Evolutionary conservation across 192 early-diverging fungal genomes (phyloP).

Genomic region (Backusella liffmaniae): DNA sequence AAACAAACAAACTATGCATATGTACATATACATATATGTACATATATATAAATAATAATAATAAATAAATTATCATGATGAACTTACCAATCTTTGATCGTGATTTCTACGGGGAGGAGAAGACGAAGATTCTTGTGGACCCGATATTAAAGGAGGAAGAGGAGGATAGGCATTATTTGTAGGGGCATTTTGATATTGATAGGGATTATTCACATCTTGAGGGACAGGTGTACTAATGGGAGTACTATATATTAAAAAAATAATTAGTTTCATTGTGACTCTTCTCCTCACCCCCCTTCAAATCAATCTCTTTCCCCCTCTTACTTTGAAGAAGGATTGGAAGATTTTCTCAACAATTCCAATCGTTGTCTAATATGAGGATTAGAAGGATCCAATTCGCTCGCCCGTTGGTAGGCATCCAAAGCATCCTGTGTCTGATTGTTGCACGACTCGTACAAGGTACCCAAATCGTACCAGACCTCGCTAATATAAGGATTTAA

Average conservation of each 20-base stretch:
- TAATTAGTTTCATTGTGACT: neutral
- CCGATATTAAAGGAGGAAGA: conserved; percentile 12
- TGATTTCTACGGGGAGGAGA: neutral
- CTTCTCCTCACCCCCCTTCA: neutral
- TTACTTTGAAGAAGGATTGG: conserved; percentile 13
- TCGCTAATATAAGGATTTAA: conserved; percentile 92
- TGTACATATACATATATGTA: neutral
- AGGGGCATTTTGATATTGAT: conserved; percentile 30
- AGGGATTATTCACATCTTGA: conserved; percentile 38
- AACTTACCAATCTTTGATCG: neutral
- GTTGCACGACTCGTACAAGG: conserved; percentile 96
- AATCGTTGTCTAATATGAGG: conserved; percentile 35
- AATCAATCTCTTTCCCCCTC: neutral
- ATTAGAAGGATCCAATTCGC: conserved; percentile 89
- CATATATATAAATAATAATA: neutral
- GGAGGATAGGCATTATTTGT: conserved; percentile 4
- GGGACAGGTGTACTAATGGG: conserved; percentile 15
- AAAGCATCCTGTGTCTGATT: conserved; percentile 96
- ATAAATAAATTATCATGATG: neutral
- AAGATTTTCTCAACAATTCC: conserved; percentile 26
- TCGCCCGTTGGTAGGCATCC: conserved; percentile 92
- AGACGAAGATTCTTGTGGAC: conserved; percentile 2
- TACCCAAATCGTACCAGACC: conserved; percentile 97
- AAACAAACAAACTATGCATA: neutral
- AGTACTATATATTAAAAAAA: neutral